Conservation (phyloP, 495 filamentous ascomycete species). For the Poronia punctata region DNA sequence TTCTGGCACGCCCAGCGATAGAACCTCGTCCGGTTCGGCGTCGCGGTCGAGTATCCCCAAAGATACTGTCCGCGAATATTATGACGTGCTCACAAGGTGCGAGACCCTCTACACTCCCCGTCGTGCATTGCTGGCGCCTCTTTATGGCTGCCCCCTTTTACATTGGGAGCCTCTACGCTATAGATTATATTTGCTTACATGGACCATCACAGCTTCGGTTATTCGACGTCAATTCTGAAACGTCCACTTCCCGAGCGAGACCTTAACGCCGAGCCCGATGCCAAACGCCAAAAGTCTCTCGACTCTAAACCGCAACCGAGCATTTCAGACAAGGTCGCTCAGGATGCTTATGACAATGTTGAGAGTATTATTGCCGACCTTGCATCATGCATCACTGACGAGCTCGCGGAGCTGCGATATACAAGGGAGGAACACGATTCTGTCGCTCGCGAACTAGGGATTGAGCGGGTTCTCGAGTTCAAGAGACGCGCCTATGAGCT, state of each 20-base stretch:
- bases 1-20: constrained; percentile 6
- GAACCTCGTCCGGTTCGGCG: neutral
- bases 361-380: constrained; percentile 43
- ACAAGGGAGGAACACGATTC: constrained; percentile 13
- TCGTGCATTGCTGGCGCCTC: constrained; percentile 1
- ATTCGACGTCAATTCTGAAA: constrained; percentile 35
- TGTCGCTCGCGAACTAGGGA: constrained; percentile 21
- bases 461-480: constrained; percentile 33
- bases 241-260: constrained; percentile 33
- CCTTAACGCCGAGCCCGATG: constrained; percentile 32
- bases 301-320: constrained; percentile 25
- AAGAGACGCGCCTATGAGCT: constrained; percentile 35
- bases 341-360: constrained; percentile 35
- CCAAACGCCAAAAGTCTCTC: constrained; percentile 41
- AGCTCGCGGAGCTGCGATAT: constrained; percentile 32
- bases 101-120: constrained; percentile 10
- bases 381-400: constrained; percentile 28
- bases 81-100: constrained; percentile 38
- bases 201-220: constrained; percentile 35
- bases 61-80: constrained; percentile 33
- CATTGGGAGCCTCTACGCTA: too few relatives aligned
- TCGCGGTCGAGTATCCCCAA: constrained; percentile 15
- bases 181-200: constrained; percentile 12
- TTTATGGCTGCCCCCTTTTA: neutral
- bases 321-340: constrained; percentile 39